These are phyloP conservation scores for Amphibolis antarctica DNA, from an alignment of 106 monocot genomes.

Conservation along the genomic window DNA sequence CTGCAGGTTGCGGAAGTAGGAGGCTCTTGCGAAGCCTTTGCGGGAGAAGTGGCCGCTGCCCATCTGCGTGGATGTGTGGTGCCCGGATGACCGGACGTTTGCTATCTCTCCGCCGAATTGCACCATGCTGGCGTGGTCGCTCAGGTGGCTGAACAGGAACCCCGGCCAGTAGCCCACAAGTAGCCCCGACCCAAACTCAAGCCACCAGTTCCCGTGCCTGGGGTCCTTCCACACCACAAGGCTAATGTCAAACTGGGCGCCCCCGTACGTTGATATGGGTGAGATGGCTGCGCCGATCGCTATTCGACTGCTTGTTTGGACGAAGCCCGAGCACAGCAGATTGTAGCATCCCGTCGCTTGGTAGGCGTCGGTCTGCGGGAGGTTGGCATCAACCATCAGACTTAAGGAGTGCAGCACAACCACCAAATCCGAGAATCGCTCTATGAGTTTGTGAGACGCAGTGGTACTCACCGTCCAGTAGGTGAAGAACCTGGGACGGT, in stretches of 20 bases:
- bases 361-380: slow-evolving; percentile 45
- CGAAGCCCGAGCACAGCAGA: slow-evolving; percentile 46
- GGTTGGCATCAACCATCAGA: too few relatives aligned
- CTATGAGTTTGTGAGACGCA: too few relatives aligned
- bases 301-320: slow-evolving; percentile 50
- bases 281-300: slow-evolving; percentile 60
- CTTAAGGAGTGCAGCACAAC: too few relatives aligned
- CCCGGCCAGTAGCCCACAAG: slow-evolving; percentile 91
- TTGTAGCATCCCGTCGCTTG: slow-evolving; percentile 65
- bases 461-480: too few relatives aligned
- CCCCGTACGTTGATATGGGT: slow-evolving; percentile 29
- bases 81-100: slow-evolving; percentile 18
- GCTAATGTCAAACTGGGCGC: slow-evolving; percentile 43
- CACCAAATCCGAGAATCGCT: too few relatives aligned
- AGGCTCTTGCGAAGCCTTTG: not conserved
- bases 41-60: slow-evolving; percentile 2
- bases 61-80: slow-evolving; percentile 3
- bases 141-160: slow-evolving; percentile 78
- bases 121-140: slow-evolving; percentile 74
- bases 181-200: slow-evolving; percentile 50
- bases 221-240: slow-evolving; percentile 83
- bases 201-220: slow-evolving; percentile 79
- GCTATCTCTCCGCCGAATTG: slow-evolving; percentile 88
- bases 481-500: too few relatives aligned
- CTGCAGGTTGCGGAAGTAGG: not conserved